phyloP scores from a whole-genome alignment of 345 rosid genomes.

The Brassica carinata region DNA sequence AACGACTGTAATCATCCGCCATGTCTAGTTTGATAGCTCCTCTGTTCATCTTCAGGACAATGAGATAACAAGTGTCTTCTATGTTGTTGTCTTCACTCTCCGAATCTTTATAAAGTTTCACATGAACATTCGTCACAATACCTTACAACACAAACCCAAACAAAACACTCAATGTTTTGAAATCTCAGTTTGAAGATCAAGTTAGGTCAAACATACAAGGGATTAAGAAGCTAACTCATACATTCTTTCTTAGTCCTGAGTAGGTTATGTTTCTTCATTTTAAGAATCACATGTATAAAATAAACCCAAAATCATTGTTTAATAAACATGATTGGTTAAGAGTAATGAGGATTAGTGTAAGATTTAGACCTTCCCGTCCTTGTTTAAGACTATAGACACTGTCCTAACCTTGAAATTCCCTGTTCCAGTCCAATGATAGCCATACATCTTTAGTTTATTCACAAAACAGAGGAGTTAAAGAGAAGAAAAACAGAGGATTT shows the following conservation, averaged over 20 bases:
- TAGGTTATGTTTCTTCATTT: slow-evolving; percentile 63
- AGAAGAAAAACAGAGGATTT: slow-evolving; percentile 21
- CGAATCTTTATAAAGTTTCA: slow-evolving; percentile 62
- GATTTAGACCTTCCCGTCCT: slow-evolving; percentile 59
- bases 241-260: slow-evolving; percentile 72
- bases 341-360: background rate
- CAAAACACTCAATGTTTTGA: background rate
- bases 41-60: slow-evolving; percentile 60
- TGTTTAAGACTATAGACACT: slow-evolving; percentile 59
- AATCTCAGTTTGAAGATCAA: background rate
- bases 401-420: slow-evolving; percentile 68
- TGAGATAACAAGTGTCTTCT: slow-evolving; percentile 62
- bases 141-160: slow-evolving; percentile 45
- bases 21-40: slow-evolving; percentile 82
- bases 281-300: slow-evolving; percentile 63
- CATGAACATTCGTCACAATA: slow-evolving; percentile 65
- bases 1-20: slow-evolving; percentile 68
- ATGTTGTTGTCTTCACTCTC: slow-evolving; percentile 44
- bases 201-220: background rate
- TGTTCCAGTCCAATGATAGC: slow-evolving; percentile 41
- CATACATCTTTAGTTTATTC: slow-evolving; percentile 4
- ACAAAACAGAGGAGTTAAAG: slow-evolving; percentile 13
- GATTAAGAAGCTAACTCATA: slow-evolving; percentile 26
- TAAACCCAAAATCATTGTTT: background rate
- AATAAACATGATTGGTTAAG: background rate